Base-by-base conservation (phyloP, 257 asterid species). In the Gentiana dahurica region DNA sequence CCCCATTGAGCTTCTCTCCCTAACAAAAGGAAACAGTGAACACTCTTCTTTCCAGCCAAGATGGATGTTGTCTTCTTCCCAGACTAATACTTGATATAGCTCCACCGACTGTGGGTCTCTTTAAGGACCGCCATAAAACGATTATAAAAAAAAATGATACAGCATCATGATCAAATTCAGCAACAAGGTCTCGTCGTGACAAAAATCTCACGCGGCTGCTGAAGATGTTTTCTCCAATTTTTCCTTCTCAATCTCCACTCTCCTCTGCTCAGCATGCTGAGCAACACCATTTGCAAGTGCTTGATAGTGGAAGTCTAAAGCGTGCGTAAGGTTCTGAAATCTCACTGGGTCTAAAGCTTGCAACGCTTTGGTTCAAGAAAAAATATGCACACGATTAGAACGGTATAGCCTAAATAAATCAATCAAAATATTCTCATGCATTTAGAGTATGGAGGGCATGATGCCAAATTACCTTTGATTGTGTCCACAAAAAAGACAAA, bases 271-370 rank as follows among this genome's bases (percentile, higher is more conserved):
- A 43, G 99, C 95, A 63, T 92, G 99, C 85, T 83, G 95, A 39
- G 97, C 99, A 70, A 92, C 80, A 5, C 97, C 91, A 63, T 82
- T 81, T 39, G 97, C 97, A 49, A 88, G 78, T 11, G 97, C 95
- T 69, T 85, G 97, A 51, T 81, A 89, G 63, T 61, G 94, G 64
- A 83, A 79, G 72, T 88, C 99, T 34, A 92, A 88, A 4, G 94
- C 70, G 71, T 79, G 95, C 1, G 80, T 75, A 67, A 92, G 88
- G 76, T 66, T 88, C 76, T 92, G 97, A 64, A 92, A 92, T 83
- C 95, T 86, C 81, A 73, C 34, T 12, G 81, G 89, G 75, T 88
- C 95, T 34, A 84, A 64, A 44, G 83, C 95, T 86, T 75, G 99
- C 84, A 92, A 63, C 70, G 74, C 98, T 92, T 63, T 61, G 76